Conservation (phyloP, 2,329 filamentous ascomycete genomes). For the Fusarium annulatum region DNA sequence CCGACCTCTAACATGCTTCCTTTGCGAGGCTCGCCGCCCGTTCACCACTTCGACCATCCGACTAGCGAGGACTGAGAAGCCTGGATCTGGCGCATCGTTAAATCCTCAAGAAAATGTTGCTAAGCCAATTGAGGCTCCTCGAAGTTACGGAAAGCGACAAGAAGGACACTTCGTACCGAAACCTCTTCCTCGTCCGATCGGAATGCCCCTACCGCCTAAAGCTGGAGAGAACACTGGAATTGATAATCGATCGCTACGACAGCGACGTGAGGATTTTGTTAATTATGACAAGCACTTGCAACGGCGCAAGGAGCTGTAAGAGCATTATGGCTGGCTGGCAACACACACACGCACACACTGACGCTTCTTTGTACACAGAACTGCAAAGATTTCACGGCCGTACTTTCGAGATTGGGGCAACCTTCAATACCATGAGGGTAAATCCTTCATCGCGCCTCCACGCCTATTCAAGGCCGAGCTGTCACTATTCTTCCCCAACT, state of each 20-base stretch:
- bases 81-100: conserved; percentile 50
- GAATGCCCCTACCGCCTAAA: conserved; percentile 77
- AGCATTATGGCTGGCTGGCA: background rate
- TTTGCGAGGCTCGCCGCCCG: conserved; percentile 63
- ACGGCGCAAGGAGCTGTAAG: conserved; percentile 79
- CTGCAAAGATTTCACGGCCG: conserved; percentile 80
- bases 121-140: conserved; percentile 67
- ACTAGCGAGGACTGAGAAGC: conserved; percentile 48
- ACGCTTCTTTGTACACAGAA: conserved; percentile 57
- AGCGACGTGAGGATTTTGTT: conserved; percentile 83
- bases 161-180: conserved; percentile 67
- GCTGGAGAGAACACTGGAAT: conserved; percentile 85
- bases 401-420: conserved; percentile 98
- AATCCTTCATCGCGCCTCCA: conserved; percentile 88
- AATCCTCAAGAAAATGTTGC: conserved; percentile 54
- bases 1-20: conserved; percentile 56
- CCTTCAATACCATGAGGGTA: conserved; percentile 84
- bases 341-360: background rate
- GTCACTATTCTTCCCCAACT: conserved; percentile 93
- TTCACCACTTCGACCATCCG: conserved; percentile 58
- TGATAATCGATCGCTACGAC: conserved; percentile 72
- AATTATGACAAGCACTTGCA: conserved; percentile 86
- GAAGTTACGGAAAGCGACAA: conserved; percentile 67
- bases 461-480: conserved; percentile 85
- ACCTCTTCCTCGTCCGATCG: conserved; percentile 79